phyloP scores from a whole-genome alignment of 2,329 filamentous ascomycete genomes.

The Sarocladium oryzae region DNA sequence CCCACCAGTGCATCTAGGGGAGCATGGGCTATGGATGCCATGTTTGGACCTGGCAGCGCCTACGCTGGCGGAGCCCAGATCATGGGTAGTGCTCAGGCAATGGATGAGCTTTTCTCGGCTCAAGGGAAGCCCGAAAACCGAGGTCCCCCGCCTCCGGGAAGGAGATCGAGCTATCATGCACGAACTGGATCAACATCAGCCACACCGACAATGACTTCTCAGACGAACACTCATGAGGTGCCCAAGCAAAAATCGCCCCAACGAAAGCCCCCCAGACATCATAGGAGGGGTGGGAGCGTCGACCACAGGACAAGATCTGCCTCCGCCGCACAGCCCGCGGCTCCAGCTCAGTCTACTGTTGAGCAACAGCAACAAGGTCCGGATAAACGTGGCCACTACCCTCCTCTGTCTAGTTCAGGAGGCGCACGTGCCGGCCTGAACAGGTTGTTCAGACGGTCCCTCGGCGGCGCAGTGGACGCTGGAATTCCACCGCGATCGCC shows the following conservation, averaged over 20 bases:
- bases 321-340: constrained; percentile 11
- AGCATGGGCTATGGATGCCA: constrained; percentile 41
- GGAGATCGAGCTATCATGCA: constrained; percentile 48
- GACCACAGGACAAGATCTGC: constrained; percentile 20
- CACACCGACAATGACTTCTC: constrained; percentile 15
- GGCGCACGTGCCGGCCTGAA: constrained; percentile 40
- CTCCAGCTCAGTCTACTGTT: constrained; percentile 11
- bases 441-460: constrained; percentile 44
- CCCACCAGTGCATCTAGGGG: constrained; percentile 30
- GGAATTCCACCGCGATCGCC: constrained; percentile 1
- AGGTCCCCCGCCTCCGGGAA: constrained; percentile 38
- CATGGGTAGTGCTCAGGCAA: constrained; percentile 29
- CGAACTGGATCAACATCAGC: constrained; percentile 30
- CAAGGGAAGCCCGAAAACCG: neutral
- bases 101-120: constrained; percentile 35
- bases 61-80: constrained; percentile 18
- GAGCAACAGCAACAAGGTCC: constrained; percentile 17
- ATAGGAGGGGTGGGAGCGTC: constrained; percentile 23
- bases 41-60: constrained; percentile 32
- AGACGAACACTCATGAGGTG: constrained; percentile 12
- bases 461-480: constrained; percentile 25
- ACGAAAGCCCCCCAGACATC: constrained; percentile 12
- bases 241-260: constrained; percentile 20
- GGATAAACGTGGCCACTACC: constrained; percentile 38
- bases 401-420: constrained; percentile 40